A percentile compares a stretch with the other conserved stretches of the same genome.
phyloP scores from a whole-genome alignment of 2,329 filamentous ascomycete genomes.

The Exophiala viscosa region DNA sequence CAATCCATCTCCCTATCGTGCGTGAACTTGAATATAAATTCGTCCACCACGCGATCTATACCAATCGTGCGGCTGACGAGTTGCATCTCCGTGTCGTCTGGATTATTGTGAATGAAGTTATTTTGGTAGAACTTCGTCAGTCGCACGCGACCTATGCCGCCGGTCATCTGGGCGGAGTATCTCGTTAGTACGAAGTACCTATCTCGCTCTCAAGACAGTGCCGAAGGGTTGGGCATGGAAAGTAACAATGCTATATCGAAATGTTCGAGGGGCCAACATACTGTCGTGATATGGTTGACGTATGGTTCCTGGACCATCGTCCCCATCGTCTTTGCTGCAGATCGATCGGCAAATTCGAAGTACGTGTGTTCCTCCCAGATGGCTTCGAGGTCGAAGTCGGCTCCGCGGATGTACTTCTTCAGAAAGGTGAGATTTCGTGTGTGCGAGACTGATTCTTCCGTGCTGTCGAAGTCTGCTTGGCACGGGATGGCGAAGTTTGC shows the following conservation, averaged over 20 bases:
- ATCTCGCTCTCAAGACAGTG: not conserved
- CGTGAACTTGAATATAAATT: constrained; percentile 64
- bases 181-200: not conserved
- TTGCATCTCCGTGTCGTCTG: constrained; percentile 63
- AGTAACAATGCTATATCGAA: not conserved
- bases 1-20: constrained; percentile 63
- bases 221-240: too few relatives aligned
- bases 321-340: constrained; percentile 70
- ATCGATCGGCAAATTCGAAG: constrained; percentile 66
- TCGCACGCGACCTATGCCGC: constrained; percentile 62
- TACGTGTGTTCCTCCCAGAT: constrained; percentile 77
- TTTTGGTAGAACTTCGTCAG: constrained; percentile 67
- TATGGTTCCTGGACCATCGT: constrained; percentile 78
- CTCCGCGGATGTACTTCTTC: constrained; percentile 60
- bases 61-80: constrained; percentile 69
- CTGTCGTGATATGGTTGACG: constrained; percentile 71
- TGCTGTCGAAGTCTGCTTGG: constrained; percentile 49
- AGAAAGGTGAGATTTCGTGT: constrained; percentile 64
- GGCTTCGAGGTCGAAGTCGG: constrained; percentile 68
- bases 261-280: constrained; percentile 36
- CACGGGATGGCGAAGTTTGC: constrained; percentile 50
- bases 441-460: constrained; percentile 59
- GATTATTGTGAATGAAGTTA: constrained; percentile 73
- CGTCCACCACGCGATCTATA: constrained; percentile 67
- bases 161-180: constrained; percentile 47